A percentile compares a stretch with the other conserved stretches of the same genome.
Evolutionary conservation across 78 protist species (phyloP).

Genomic region (Dictyostelium capitatum): DNA sequence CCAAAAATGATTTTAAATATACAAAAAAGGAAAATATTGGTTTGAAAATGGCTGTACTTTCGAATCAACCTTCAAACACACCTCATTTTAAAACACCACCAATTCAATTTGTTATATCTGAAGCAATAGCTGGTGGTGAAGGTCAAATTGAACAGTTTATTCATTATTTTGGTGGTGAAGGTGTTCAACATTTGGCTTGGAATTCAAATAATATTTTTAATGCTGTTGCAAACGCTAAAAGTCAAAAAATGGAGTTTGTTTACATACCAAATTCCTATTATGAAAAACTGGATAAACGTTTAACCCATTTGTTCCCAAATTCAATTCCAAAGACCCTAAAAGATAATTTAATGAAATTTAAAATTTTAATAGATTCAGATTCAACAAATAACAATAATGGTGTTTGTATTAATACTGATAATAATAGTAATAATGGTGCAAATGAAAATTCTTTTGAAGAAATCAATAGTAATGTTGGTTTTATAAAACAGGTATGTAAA

Average conservation of each 20-base stretch:
- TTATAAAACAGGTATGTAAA: conserved; percentile 68
- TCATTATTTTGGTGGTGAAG: conserved; percentile 45
- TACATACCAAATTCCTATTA: conserved; percentile 61
- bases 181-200: conserved; percentile 73
- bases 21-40: conserved; percentile 56
- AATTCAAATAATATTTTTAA: conserved; percentile 30
- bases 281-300: conserved; percentile 7
- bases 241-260: conserved; percentile 33
- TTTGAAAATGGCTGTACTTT: conserved; percentile 56
- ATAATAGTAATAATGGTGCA: background rate
- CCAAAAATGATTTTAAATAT: conserved; percentile 36
- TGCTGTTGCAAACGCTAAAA: conserved; percentile 36
- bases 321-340: background rate
- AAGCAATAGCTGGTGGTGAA: conserved; percentile 43
- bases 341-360: conserved; percentile 8
- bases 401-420: background rate
- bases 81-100: conserved; percentile 8
- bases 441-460: background rate
- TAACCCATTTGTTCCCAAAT: conserved; percentile 17
- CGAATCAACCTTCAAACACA: conserved; percentile 39
- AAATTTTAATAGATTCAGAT: conserved; percentile 66
- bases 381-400: background rate
- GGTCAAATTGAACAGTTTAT: conserved; percentile 77
- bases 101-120: conserved; percentile 59
- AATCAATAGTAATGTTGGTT: conserved; percentile 4